These are phyloP conservation scores for Talaromyces funiculosus DNA, from an alignment of 2,329 filamentous ascomycete species.

Conservation along the genomic window DNA sequence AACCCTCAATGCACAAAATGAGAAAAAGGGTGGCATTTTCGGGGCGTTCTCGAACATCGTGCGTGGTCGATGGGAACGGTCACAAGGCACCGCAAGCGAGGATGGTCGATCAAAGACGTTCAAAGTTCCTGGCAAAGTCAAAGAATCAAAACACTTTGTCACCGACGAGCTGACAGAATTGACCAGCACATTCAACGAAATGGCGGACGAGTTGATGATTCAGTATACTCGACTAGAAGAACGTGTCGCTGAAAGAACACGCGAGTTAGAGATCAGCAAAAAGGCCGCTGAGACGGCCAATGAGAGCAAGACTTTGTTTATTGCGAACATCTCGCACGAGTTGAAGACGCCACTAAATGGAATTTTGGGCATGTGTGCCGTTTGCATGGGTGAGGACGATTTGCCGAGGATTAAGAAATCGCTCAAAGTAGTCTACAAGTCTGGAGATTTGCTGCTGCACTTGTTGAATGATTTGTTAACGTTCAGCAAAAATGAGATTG, in stretches of 20 bases:
- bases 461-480: constrained; percentile 83
- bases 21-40: background rate
- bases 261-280: constrained; percentile 81
- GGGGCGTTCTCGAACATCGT: background rate
- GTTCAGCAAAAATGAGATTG: constrained; percentile 93
- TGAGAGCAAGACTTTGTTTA: constrained; percentile 91
- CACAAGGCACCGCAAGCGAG: constrained; percentile 5
- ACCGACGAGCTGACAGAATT: constrained; percentile 82
- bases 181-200: constrained; percentile 82
- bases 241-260: constrained; percentile 74
- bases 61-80: background rate
- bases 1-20: background rate
- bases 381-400: constrained; percentile 89
- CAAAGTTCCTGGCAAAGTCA: constrained; percentile 79
- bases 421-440: constrained; percentile 82
- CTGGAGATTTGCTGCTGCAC: constrained; percentile 75
- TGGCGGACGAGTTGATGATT: constrained; percentile 83
- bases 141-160: constrained; percentile 66
- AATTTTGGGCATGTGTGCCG: constrained; percentile 85
- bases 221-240: constrained; percentile 82
- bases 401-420: constrained; percentile 71
- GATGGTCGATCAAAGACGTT: constrained; percentile 42
- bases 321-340: constrained; percentile 81
- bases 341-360: constrained; percentile 89
- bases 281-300: constrained; percentile 91